Evolutionary conservation across 1,139 yeast species (phyloP), one percentile per base, ranked within the genome.

Genomic region (Pneumocystis wakefieldiae): DNA sequence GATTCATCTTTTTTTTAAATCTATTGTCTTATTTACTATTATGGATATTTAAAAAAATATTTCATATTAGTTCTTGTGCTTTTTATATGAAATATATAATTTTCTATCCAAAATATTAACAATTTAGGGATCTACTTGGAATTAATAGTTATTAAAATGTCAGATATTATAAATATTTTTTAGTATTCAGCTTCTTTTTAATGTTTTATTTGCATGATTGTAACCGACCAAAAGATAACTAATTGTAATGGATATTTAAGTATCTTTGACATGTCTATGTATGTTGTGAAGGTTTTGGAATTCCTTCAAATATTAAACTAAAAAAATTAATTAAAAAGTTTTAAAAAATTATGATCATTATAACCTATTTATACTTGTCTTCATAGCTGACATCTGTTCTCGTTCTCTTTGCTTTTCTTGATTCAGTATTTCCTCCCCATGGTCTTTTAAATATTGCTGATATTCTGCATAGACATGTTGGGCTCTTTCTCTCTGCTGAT

Each of bases 401-500:
- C 86, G 85, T 74, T 88, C 86, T 70, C 83, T 82, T 72, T 82
- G 82, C 76, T 86, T 87, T 75, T 87, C 92, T 72, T 85, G 88
- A 69, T 85, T 87, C 71, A 87, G 78, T 74, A 91, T 80, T 78
- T 89, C 87, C 67, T 85, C 90, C 68, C 95, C 95, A 75, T 92
- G 88, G 75, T 90, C 97, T 71, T 85, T 83, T 71, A 92, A 82
- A 73, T 87, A 83, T 74, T 83, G 84, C 76, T 85, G 86, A 82
- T 89, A 87, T 69, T 85, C 84, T 71, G 85, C 84, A 75, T 89
- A 92, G 73, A 89, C 91, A 78, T 83, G 83, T 75, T 89, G 96
- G 69, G 96, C 97, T 73, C 88, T 94, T 73, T 90, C 95, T 73
- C 97, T 86, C 68, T 90, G 85, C 65, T 84, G 76, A 75, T 92